Percentiles rank a stretch among this genome's conserved stretches.
phyloP scores from a whole-genome alignment of 805 yeast species.

The Metschnikowia lochheadii region DNA sequence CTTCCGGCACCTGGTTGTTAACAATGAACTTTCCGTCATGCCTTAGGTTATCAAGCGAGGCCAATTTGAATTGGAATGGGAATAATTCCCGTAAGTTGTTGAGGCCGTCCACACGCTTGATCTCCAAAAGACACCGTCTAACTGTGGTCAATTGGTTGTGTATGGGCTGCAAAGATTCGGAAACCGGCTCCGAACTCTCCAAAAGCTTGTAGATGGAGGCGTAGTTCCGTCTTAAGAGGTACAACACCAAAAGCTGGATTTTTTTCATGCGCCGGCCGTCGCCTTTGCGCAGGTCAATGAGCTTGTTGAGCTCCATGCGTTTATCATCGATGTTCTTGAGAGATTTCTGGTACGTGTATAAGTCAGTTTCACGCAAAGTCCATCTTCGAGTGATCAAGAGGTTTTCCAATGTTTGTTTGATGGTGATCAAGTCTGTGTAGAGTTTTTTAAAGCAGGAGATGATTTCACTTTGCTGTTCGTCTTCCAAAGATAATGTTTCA shows the following conservation, averaged over 20 bases:
- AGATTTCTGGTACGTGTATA: slow-evolving; percentile 74
- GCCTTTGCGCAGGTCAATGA: slow-evolving; percentile 14
- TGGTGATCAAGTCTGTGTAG: slow-evolving; percentile 58
- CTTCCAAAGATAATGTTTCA: slow-evolving; percentile 20
- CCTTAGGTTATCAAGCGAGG: slow-evolving; percentile 81
- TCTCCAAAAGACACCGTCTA: slow-evolving; percentile 81
- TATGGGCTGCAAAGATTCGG: slow-evolving; percentile 87
- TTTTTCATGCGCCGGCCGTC: slow-evolving; percentile 24
- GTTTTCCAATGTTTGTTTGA: slow-evolving; percentile 75
- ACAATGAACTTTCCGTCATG: slow-evolving; percentile 89
- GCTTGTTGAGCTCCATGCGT: slow-evolving; percentile 43
- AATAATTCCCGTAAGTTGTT: slow-evolving; percentile 83
- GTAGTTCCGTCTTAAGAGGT: slow-evolving; percentile 83
- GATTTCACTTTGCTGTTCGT: slow-evolving; percentile 40
- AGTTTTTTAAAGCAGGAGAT: slow-evolving; percentile 40
- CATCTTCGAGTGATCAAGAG: slow-evolving; percentile 89
- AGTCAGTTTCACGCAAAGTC: slow-evolving; percentile 95
- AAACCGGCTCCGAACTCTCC: slow-evolving; percentile 92
- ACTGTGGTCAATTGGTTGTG: slow-evolving; percentile 93
- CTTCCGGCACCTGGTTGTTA: slow-evolving; percentile 90
- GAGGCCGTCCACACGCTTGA: slow-evolving; percentile 89
- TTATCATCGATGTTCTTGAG: slow-evolving; percentile 70
- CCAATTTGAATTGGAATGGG: slow-evolving; percentile 93
- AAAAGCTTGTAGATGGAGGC: slow-evolving; percentile 84
- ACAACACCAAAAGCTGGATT: slow-evolving; percentile 51